phyloP scores from a whole-genome alignment of 257 asterid genomes.

The Salvia miltiorrhiza region DNA sequence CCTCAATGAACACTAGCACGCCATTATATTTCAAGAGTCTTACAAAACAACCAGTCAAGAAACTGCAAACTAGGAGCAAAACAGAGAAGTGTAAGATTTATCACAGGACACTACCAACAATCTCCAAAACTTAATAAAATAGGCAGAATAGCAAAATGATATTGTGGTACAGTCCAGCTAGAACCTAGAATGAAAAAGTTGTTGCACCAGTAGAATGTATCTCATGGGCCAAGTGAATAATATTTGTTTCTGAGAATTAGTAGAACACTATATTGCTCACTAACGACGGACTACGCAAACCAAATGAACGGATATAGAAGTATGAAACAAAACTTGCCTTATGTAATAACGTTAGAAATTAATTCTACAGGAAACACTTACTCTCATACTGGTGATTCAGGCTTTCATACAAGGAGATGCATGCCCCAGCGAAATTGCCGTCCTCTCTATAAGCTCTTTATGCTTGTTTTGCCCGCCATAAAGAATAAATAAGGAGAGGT shows the following conservation, averaged over 20 bases:
- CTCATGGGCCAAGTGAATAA: neutral
- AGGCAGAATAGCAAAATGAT: neutral
- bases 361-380: conserved; percentile 13
- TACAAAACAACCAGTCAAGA: neutral
- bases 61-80: neutral
- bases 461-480: neutral
- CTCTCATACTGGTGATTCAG: conserved; percentile 12
- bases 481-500: no score
- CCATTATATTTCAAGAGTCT: neutral
- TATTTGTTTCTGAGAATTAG: neutral
- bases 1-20: neutral
- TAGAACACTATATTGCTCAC: neutral
- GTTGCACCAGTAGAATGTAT: neutral
- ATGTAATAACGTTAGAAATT: neutral
- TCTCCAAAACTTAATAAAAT: neutral
- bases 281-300: neutral
- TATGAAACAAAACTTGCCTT: neutral
- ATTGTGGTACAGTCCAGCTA: neutral
- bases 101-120: neutral
- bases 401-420: neutral
- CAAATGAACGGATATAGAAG: neutral
- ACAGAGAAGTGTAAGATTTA: neutral
- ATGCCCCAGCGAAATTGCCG: neutral
- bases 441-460: neutral
- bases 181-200: neutral